These are phyloP conservation scores for Microcyclospora pomicola DNA, from an alignment of 2,329 filamentous ascomycete species.

Conservation along the genomic window DNA sequence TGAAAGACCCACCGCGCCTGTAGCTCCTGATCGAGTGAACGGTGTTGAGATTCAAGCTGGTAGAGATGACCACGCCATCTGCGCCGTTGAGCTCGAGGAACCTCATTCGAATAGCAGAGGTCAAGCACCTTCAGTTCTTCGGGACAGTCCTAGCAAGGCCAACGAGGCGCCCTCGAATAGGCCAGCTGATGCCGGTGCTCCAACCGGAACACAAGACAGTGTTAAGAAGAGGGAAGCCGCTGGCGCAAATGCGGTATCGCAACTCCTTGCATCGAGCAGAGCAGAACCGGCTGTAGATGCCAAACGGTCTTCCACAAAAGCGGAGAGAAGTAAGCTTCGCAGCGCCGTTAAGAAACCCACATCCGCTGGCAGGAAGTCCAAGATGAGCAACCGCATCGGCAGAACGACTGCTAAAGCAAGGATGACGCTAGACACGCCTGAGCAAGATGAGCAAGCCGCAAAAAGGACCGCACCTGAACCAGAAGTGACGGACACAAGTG, in stretches of 20 bases:
- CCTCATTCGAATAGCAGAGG: not conserved
- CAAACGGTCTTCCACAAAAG: not conserved
- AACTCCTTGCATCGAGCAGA: constrained; percentile 10
- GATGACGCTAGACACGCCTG: not conserved
- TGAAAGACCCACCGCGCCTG: not conserved
- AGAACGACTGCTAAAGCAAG: not conserved
- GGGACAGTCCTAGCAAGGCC: constrained; percentile 16
- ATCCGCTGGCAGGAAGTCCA: not conserved
- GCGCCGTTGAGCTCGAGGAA: not conserved
- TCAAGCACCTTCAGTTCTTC: constrained; percentile 5
- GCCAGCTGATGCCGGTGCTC: constrained; percentile 5
- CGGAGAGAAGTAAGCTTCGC: not conserved
- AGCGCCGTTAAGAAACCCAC: not conserved
- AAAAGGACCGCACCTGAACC: not conserved
- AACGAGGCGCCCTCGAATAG: constrained; percentile 11
- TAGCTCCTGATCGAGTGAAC: not conserved
- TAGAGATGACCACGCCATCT: no score
- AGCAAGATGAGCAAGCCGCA: not conserved
- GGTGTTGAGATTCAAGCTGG: not conserved
- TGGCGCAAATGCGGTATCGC: constrained; percentile 22
- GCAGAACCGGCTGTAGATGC: not conserved
- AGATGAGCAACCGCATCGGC: not conserved
- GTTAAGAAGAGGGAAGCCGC: constrained; percentile 21
- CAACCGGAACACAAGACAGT: constrained; percentile 13
- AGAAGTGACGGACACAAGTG: no score